Base-by-base conservation (phyloP, 495 filamentous ascomycete genomes). In the Paragyromitra xinjiangensis region DNA sequence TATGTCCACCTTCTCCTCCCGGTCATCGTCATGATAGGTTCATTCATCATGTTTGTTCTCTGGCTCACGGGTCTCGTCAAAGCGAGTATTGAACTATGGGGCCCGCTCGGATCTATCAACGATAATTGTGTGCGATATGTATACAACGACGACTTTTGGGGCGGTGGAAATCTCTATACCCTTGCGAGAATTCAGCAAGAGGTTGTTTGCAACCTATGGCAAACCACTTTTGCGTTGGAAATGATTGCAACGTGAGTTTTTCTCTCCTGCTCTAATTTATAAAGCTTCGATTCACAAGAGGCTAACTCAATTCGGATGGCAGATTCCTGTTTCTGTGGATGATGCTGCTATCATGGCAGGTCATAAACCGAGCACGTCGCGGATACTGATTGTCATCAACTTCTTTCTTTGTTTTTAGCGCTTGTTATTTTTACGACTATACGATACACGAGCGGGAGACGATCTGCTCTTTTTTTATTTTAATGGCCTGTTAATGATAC, bases 21-120 rank as follows among this genome's bases (percentile, higher is more conserved):
- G 0, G 91, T 92, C 58, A 91, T 98, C 81, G 92, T 99, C 77
- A 90, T 98, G 81, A 87, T 98, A 62, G 91, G 91, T 76, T 91
- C 92, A 82, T 98, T 99, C 86, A 92, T 99, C 79, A 90, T 98
- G 69, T 95, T 98, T 82, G 90, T 96, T 0, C 88, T 99, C 44
- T 99, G 91, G 91, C 86, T 98, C 59, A 93, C 94, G 6, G 95
- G 95, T 0, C 85, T 97, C n/a, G 90, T 99, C 81, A 94, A 97
- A 80, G 92, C 93, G 4, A 88, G 89, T 39, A 90, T 99, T 75
- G 92, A 97, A 85, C 88, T 99, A 19, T 99, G 94, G 87, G 92
- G 93, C 1, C 90, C 92, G 6, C 82, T 85, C 3, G 91, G 89
- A 11, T 92, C 90, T 69, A 90, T 98, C 70, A 93, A 89, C 84